Evolutionary conservation across 78 protist species (phyloP).

Genomic region (Acrasis kona): DNA sequence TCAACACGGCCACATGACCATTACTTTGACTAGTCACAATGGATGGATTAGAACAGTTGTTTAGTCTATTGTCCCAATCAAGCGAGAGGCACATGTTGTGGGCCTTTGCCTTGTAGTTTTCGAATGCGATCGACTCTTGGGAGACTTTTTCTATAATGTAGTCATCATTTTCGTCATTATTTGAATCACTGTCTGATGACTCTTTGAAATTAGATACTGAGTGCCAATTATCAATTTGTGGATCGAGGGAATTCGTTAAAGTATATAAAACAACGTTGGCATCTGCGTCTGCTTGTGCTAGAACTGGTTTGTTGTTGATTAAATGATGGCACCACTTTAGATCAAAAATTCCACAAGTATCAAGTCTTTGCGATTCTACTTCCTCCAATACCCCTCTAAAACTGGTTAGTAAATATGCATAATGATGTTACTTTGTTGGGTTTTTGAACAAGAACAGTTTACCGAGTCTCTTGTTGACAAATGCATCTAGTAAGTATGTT

Average conservation of each 20-base stretch:
- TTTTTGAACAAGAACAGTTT: neutral
- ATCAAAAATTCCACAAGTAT: conserved; percentile 48
- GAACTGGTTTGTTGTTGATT: neutral
- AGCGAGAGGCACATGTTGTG: conserved; percentile 31
- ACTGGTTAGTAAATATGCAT: neutral
- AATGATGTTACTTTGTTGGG: neutral
- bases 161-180: too few species aligned
- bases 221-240: too few species aligned
- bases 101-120: too few species aligned
- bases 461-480: neutral
- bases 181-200: too few species aligned
- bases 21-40: conserved; percentile 26
- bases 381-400: neutral
- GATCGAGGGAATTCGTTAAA: too few species aligned
- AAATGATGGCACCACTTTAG: conserved; percentile 39
- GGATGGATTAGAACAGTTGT: neutral
- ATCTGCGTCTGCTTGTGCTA: neutral
- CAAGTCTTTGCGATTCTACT: neutral
- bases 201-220: too few species aligned
- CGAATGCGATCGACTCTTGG: neutral
- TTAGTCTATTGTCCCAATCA: conserved; percentile 37
- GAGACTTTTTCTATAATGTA: neutral
- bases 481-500: neutral
- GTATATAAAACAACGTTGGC: neutral
- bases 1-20: neutral